phyloP scores from a whole-genome alignment of 352 stramenopile species.

The Detonula confervacea region DNA sequence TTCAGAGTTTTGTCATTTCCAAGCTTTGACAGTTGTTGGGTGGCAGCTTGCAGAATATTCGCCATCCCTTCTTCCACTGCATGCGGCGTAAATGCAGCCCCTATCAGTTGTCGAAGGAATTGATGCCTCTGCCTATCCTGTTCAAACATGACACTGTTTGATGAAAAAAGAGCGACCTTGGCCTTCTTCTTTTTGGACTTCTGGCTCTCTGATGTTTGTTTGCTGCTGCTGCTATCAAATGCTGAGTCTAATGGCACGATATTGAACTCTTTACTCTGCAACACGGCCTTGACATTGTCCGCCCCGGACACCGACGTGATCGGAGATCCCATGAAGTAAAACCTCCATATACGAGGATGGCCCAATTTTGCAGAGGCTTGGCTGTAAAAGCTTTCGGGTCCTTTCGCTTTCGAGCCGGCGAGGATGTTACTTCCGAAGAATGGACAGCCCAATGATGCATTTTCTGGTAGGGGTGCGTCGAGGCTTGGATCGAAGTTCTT shows the following conservation, averaged over 20 bases:
- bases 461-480: constrained; percentile 47
- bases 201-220: constrained; percentile 2
- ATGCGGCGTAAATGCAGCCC: constrained; percentile 40
- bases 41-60: constrained; percentile 35
- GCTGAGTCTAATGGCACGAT: too few species aligned
- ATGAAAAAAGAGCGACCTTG: constrained; percentile 4
- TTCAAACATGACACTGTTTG: constrained; percentile 41
- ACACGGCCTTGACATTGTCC: constrained; percentile 50
- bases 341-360: constrained; percentile 36
- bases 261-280: constrained; percentile 51
- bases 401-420: constrained; percentile 11
- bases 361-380: constrained; percentile 4
- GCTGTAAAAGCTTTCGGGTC: constrained; percentile 34
- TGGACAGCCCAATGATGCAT: constrained; percentile 57
- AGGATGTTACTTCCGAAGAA: constrained; percentile 41
- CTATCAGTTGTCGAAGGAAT: constrained; percentile 45
- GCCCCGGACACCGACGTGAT: constrained; percentile 37
- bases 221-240: too few species aligned
- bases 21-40: constrained; percentile 39
- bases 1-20: constrained; percentile 13
- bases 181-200: not conserved
- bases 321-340: constrained; percentile 35
- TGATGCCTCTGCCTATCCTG: constrained; percentile 36
- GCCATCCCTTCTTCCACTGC: constrained; percentile 36
- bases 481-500: constrained; percentile 28